A percentile compares a stretch with the other conserved stretches of the same genome.
These are phyloP conservation scores for Neofusicoccum umdonicola DNA, from an alignment of 2,329 filamentous ascomycete genomes.

Conservation along the genomic window DNA sequence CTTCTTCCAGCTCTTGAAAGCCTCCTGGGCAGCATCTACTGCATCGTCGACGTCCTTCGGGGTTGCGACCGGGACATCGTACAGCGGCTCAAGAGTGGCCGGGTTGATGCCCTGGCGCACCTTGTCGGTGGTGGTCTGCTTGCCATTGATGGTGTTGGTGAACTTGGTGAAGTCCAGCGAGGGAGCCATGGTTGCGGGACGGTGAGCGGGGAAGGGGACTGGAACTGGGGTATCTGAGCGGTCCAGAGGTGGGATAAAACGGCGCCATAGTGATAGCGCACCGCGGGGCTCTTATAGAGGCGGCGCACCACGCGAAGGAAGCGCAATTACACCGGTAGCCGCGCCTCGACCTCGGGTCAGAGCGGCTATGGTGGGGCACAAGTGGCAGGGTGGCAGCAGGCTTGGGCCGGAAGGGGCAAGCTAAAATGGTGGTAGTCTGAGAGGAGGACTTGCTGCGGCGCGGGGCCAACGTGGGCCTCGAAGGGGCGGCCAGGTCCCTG, in stretches of 20 bases:
- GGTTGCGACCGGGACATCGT: conserved; percentile 48
- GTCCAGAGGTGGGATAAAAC: background rate
- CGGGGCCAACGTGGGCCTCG: background rate
- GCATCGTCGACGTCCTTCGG: conserved; percentile 48
- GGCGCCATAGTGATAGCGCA: background rate
- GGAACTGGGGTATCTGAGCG: background rate
- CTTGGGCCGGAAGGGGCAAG: background rate
- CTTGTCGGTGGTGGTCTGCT: conserved; percentile 39
- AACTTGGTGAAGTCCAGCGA: conserved; percentile 17
- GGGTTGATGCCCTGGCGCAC: conserved; percentile 51
- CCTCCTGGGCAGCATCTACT: conserved; percentile 44
- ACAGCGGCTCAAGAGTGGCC: conserved; percentile 46
- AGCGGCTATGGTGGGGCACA: background rate
- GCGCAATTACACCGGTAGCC: background rate
- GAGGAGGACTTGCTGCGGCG: background rate
- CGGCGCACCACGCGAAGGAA: background rate
- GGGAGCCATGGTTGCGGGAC: background rate
- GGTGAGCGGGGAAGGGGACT: background rate
- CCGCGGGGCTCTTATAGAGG: background rate
- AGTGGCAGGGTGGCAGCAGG: background rate
- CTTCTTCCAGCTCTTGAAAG: conserved; percentile 44
- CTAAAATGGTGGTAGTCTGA: background rate
- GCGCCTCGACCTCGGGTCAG: conserved; percentile 1
- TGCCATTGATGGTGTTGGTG: conserved; percentile 50
- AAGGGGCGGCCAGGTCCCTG: background rate